Evolutionary conservation across 2,329 filamentous ascomycete species (phyloP).

Genomic region (Aurifilum marmelostoma): DNA sequence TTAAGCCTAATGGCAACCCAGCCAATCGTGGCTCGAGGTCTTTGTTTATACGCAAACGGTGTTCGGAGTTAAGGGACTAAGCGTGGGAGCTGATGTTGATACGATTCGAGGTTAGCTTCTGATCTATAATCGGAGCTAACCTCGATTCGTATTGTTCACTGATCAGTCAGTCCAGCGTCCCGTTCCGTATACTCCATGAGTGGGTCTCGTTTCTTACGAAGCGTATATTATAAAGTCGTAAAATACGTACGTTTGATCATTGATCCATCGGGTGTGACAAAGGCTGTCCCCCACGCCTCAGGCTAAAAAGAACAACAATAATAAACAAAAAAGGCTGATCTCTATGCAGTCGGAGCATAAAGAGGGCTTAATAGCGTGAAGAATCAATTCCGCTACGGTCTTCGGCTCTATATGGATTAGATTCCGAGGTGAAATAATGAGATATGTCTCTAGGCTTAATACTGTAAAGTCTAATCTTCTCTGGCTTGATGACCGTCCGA

Average conservation of each 20-base stretch:
- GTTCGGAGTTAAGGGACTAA: background rate
- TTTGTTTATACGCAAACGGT: background rate
- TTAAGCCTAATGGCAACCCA: background rate
- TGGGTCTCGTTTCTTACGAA: background rate
- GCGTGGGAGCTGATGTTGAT: background rate
- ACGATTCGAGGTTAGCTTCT: constrained; percentile 11
- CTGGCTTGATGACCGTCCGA: too few species aligned
- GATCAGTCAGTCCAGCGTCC: background rate
- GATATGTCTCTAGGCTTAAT: too few species aligned
- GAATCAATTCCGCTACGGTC: too few species aligned
- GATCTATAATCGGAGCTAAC: background rate
- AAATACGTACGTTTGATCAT: background rate
- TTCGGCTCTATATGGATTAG: too few species aligned
- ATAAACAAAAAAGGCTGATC: too few species aligned
- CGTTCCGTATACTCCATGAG: background rate
- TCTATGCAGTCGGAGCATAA: too few species aligned
- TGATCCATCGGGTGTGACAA: background rate
- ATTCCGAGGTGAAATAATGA: too few species aligned
- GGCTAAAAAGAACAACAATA: too few species aligned
- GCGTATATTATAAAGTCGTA: background rate
- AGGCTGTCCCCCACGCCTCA: background rate
- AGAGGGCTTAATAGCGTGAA: too few species aligned
- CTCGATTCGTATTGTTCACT: background rate
- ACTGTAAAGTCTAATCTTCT: too few species aligned
- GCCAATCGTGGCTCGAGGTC: background rate